A percentile compares a stretch with the other conserved stretches of the same genome.
These are phyloP conservation scores for Phytophthora nicotianae DNA, from an alignment of 352 stramenopile genomes.

Conservation along the genomic window DNA sequence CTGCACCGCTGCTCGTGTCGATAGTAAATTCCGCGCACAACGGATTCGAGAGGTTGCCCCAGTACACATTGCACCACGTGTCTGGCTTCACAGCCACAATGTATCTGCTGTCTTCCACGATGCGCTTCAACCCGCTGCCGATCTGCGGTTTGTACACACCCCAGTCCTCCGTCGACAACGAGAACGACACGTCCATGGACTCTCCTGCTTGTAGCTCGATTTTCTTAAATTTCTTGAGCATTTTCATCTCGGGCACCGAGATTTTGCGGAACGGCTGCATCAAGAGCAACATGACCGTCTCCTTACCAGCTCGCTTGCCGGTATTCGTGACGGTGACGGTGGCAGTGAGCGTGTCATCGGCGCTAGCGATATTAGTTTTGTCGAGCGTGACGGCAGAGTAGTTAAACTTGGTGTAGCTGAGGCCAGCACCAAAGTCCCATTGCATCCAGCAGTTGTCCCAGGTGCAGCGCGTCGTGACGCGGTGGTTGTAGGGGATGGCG, in stretches of 20 bases:
- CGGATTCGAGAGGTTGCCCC: constrained; percentile 38
- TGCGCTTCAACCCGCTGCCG: constrained; percentile 44
- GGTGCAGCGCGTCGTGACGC: constrained; percentile 49
- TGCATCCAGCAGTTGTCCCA: constrained; percentile 56
- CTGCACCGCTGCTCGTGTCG: constrained; percentile 20
- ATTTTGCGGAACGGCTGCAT: constrained; percentile 64
- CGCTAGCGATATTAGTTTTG: constrained; percentile 27
- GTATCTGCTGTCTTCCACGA: constrained; percentile 74
- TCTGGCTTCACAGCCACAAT: constrained; percentile 67
- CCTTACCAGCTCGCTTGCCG: constrained; percentile 57
- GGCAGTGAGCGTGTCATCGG: constrained; percentile 35
- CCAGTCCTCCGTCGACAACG: constrained; percentile 54
- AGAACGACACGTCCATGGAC: constrained; percentile 44
- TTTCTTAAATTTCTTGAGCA: constrained; percentile 83
- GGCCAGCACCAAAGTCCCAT: no score
- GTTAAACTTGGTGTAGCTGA: constrained; percentile 76
- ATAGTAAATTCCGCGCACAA: constrained; percentile 51
- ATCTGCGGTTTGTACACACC: constrained; percentile 60
- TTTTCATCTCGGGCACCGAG: constrained; percentile 79
- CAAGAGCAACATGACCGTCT: constrained; percentile 83
- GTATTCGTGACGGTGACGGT: constrained; percentile 75
- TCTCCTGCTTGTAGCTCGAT: constrained; percentile 59
- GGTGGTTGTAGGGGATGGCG: constrained; percentile 77
- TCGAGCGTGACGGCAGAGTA: constrained; percentile 56
- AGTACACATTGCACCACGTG: constrained; percentile 71